Percentiles rank a stretch among this genome's conserved stretches.
phyloP scores from a whole-genome alignment of 2,329 filamentous ascomycete genomes.

The Trichoderma sp. region DNA sequence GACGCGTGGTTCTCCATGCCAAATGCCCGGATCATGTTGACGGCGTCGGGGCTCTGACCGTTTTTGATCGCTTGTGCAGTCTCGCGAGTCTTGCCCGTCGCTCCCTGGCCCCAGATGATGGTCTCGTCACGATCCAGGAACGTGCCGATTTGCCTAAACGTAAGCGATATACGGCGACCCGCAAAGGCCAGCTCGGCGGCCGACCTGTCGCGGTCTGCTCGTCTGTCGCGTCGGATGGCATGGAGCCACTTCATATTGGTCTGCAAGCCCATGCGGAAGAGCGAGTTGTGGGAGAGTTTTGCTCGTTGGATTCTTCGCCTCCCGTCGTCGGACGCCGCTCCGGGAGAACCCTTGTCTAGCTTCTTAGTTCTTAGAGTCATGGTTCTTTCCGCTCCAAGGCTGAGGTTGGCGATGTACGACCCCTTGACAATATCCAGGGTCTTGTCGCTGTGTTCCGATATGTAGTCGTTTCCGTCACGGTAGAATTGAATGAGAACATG shows the following conservation, averaged over 20 bases:
- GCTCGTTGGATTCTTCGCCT: constrained; percentile 67
- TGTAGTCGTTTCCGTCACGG: constrained; percentile 84
- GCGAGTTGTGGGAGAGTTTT: constrained; percentile 81
- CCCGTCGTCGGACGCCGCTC: constrained; percentile 31
- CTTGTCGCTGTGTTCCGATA: constrained; percentile 96
- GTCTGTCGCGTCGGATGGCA: constrained; percentile 86
- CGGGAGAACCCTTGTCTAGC: constrained; percentile 45
- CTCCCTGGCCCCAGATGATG: constrained; percentile 90
- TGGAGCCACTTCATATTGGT: constrained; percentile 92
- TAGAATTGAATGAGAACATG: constrained; percentile 94
- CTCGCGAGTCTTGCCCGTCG: constrained; percentile 65
- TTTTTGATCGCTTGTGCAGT: constrained; percentile 68
- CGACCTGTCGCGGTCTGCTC: constrained; percentile 67
- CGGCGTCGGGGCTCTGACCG: constrained; percentile 65
- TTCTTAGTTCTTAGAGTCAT: constrained; percentile 90
- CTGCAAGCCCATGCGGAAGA: constrained; percentile 76
- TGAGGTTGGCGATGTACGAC: constrained; percentile 89
- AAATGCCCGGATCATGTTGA: constrained; percentile 76
- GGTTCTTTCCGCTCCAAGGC: constrained; percentile 84
- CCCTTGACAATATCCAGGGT: constrained; percentile 83
- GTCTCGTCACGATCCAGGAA: constrained; percentile 68
- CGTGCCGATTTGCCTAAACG: constrained; percentile 86
- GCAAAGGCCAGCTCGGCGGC: constrained; percentile 69
- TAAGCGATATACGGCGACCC: constrained; percentile 84
- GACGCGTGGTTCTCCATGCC: constrained; percentile 77